Evolutionary conservation across 2,329 filamentous ascomycete species (phyloP).

Genomic region (Monosporascus sp.): DNA sequence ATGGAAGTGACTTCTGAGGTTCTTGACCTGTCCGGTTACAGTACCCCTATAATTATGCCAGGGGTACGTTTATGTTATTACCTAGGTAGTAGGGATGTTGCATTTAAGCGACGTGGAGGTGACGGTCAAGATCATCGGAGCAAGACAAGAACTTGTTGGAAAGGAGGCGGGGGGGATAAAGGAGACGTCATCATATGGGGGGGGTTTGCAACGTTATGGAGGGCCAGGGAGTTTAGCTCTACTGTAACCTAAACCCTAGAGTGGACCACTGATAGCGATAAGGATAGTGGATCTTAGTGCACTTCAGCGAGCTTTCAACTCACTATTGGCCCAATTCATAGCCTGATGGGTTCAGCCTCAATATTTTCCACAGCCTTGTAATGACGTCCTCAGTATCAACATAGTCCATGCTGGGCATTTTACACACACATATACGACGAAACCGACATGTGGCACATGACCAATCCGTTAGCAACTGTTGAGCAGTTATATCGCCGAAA

Average conservation of each 20-base stretch:
- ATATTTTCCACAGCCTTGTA: background rate
- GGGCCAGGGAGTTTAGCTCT: too few species aligned
- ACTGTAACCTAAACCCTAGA: too few species aligned
- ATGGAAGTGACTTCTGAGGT: background rate
- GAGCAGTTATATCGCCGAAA: slow-evolving; percentile 60
- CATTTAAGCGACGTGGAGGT: background rate
- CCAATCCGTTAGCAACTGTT: slow-evolving; percentile 68
- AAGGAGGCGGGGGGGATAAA: too few species aligned
- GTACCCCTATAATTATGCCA: background rate
- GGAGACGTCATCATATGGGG: too few species aligned
- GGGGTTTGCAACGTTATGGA: too few species aligned
- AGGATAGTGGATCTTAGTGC: too few species aligned
- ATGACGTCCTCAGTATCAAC: background rate
- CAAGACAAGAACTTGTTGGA: too few species aligned
- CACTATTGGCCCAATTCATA: background rate
- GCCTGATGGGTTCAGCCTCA: background rate
- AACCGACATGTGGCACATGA: slow-evolving; percentile 53
- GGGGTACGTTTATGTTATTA: background rate
- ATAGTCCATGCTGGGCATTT: too few species aligned
- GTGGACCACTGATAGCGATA: too few species aligned
- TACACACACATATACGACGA: background rate
- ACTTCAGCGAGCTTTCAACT: too few species aligned
- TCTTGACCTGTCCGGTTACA: background rate
- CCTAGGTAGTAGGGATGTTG: background rate
- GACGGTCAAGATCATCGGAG: too few species aligned